Percentiles rank a stretch among this genome's conserved stretches.
Conservation (phyloP, 345 rosid genomes). For the Mallotus nudiflorus region DNA sequence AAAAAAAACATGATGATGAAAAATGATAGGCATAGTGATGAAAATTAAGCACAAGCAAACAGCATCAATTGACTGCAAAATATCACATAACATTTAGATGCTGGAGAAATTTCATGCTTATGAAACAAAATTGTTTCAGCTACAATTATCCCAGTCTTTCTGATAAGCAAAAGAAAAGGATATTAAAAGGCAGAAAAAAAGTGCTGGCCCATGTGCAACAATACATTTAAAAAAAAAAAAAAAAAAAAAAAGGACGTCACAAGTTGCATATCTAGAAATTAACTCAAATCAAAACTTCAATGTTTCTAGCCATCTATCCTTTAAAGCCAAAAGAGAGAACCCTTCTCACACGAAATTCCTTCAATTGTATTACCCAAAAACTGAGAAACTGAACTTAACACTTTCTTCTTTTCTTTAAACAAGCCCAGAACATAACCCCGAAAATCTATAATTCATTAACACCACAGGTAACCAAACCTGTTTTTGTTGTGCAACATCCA, state of each 20-base stretch:
- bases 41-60: not conserved
- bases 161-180: not conserved
- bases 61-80: not conserved
- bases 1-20: not conserved
- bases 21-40: not conserved
- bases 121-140: not conserved
- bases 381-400: not conserved
- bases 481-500: not conserved
- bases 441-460: not conserved
- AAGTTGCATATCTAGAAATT: not conserved
- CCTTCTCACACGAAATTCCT: not conserved
- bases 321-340: not conserved
- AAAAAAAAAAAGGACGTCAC: not conserved
- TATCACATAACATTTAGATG: not conserved
- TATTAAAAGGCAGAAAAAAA: not conserved
- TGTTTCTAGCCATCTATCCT: slow-evolving; percentile 2
- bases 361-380: not conserved
- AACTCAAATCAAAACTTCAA: not conserved
- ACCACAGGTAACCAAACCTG: not conserved
- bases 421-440: not conserved
- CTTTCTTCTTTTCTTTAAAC: not conserved
- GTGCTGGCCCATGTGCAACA: not conserved
- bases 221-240: not conserved
- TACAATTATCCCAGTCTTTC: not conserved
- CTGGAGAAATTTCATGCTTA: not conserved